Base-by-base conservation (phyloP, 208 protist species). In the Vickermania ingenoplastis region DNA sequence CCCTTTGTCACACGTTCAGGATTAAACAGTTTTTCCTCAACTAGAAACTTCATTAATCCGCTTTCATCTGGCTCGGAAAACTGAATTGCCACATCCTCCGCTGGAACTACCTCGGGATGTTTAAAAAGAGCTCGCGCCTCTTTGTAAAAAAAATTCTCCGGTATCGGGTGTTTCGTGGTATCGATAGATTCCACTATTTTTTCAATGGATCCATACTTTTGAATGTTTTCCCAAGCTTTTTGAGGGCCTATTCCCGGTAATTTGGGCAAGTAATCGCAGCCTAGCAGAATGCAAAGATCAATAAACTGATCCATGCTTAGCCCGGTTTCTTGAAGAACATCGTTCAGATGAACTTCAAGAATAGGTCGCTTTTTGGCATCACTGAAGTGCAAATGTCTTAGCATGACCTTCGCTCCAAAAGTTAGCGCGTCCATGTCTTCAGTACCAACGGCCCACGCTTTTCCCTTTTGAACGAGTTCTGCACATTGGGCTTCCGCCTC, bases 351-450 rank as follows among this genome's bases (percentile, higher is more conserved):
- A 54, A 98, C 96, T 74, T 98, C 93, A 7, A 83, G 61, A 60
- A 99, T 98, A 21, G 97, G 92, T 41, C 94, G 80, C 66, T 99
- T 99, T 45, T 97, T 95, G 7, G 94, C 87, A 25, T 98, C 97
- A 57, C 86, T 91, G 41, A 90, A 92, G 57, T 92, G 98, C 28
- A 99, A 55, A 72, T 99, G 90, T 23, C 98, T 85, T 1, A 99
- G 67, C 63, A 99, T 81, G 27, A 98, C 74, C 3, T 78, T 79
- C 0, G 97, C 81, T 13, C 97, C 98, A 72, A 99, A 99, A 0
- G 98, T 99, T 1, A 99, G 88, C 11, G 98, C 85, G 70, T 99
- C 99, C 98, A 99, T 99, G 77, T 99, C 99, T 74, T 99, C 98
- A 17, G 98, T 99, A 5, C 82, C 98, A 2, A 98, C 97, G 0